Evolutionary conservation across 148 eudicot species (phyloP), one percentile per base, ranked within the genome.

Genomic region (Amaranthus cruentus): DNA sequence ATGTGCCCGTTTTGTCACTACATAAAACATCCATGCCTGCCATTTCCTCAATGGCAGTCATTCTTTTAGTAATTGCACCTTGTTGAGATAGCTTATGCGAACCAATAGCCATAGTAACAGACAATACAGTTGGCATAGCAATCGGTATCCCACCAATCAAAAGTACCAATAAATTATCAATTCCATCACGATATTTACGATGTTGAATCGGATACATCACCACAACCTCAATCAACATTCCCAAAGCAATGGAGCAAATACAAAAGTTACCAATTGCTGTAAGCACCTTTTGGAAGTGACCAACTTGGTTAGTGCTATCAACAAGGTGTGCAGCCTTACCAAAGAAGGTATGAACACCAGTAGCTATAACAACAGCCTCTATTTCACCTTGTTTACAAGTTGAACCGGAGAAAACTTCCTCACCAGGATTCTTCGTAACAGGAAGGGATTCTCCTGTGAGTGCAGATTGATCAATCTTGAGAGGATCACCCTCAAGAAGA

Each of bases 31-130:
- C 93, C 93, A 89, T 89, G 62, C 93, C 93, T 0, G 93, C 93
- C 93, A 89, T 89, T 79, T 89, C 93, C 78, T 89, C 93, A 72
- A 89, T 89, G 69, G 93, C 93, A 28, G 93, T 89, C 93, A 89
- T 89, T 69, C 93, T 85, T 77, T 89, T 89, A 1, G 93, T 89
- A 67, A 89, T 89, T 47, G 93, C 93, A 68, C 93, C 93, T 71
- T 89, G 92, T 72, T 86, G 83, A 6, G 92, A 84, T 57, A 88
- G 81, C 83, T 86, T 84, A 76, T 88, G 89, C 0, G 92, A 88
- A 8, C 92, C 92, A 78, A 88, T 88, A 46, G 92, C 92, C 92
- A 88, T 88, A 12, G 92, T 88, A 9, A 88, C 92, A 4, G 92
- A 88, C 73, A 88, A 81, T 13, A 88, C 92, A 15, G 92, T 88